Conservation (phyloP, 306 rosid species). For the Vachellia pachyceras region DNA sequence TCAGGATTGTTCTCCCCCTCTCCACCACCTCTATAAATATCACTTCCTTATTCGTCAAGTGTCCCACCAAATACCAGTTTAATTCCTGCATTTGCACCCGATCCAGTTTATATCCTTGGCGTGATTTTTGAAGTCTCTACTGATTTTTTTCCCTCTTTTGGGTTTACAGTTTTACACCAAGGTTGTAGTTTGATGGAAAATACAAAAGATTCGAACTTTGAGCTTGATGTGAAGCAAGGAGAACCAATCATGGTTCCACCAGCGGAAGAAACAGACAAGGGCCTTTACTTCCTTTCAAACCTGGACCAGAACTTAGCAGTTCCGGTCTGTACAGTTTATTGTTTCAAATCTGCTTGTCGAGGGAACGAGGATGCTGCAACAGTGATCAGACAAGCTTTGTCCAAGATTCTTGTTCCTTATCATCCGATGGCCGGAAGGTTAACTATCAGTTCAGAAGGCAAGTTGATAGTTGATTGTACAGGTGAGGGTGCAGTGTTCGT, state of each 20-base stretch:
- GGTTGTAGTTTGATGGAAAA: background rate
- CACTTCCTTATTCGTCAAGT: slow-evolving; percentile 11
- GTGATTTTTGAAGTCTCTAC: background rate
- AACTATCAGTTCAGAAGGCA: slow-evolving; percentile 65
- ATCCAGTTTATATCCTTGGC: background rate
- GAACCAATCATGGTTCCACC: slow-evolving; percentile 63
- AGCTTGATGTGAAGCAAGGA: slow-evolving; percentile 55
- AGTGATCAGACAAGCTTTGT: slow-evolving; percentile 56
- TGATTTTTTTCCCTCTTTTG: background rate
- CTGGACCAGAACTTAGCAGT: slow-evolving; percentile 72
- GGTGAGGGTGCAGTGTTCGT: slow-evolving; percentile 87
- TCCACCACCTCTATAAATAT: background rate
- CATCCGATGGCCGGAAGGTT: slow-evolving; percentile 67
- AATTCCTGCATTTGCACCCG: background rate
- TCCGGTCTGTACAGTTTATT: slow-evolving; percentile 50
- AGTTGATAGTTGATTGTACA: slow-evolving; percentile 74
- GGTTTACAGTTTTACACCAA: background rate
- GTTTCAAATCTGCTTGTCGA: slow-evolving; percentile 50
- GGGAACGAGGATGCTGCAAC: slow-evolving; percentile 58
- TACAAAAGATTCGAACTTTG: background rate
- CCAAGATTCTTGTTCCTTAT: slow-evolving; percentile 38
- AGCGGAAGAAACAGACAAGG: slow-evolving; percentile 62
- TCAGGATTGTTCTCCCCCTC: slow-evolving; percentile 2
- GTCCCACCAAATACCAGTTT: background rate
- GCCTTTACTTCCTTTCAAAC: slow-evolving; percentile 64